Evolutionary conservation across 2,329 filamentous ascomycete species (phyloP).

Genomic region (Endothia cerciana): DNA sequence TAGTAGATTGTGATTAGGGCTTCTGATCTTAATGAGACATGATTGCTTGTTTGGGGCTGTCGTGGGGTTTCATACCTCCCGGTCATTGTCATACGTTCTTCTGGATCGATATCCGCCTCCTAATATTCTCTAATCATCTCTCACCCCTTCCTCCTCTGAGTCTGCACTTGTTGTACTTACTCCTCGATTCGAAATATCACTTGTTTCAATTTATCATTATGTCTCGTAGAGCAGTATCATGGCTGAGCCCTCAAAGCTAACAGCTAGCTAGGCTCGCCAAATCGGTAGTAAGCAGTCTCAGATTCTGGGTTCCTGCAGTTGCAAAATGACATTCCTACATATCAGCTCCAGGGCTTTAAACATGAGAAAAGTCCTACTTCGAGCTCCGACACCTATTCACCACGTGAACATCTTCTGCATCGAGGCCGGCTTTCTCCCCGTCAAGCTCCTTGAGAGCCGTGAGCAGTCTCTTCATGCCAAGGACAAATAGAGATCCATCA

Average conservation of each 20-base stretch:
- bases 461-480: slow-evolving; percentile 18
- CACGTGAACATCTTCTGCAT: background rate
- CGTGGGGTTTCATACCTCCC: too few species aligned
- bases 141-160: background rate
- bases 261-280: too few species aligned
- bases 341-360: background rate
- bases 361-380: slow-evolving; percentile 5
- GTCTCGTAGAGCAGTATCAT: too few species aligned
- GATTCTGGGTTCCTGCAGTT: background rate
- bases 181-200: too few species aligned
- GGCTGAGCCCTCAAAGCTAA: too few species aligned
- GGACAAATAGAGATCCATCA: slow-evolving; percentile 9
- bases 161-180: background rate
- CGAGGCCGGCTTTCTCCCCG: slow-evolving; percentile 8
- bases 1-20: too few species aligned
- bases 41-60: too few species aligned
- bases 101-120: background rate
- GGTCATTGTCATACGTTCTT: too few species aligned
- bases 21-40: too few species aligned
- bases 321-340: background rate
- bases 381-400: background rate
- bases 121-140: background rate
- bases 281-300: too few species aligned
- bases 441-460: slow-evolving; percentile 17
- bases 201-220: too few species aligned